Conservation (phyloP, 1,284 basidiomycete species). For the Pulchroboletus neoregius region DNA sequence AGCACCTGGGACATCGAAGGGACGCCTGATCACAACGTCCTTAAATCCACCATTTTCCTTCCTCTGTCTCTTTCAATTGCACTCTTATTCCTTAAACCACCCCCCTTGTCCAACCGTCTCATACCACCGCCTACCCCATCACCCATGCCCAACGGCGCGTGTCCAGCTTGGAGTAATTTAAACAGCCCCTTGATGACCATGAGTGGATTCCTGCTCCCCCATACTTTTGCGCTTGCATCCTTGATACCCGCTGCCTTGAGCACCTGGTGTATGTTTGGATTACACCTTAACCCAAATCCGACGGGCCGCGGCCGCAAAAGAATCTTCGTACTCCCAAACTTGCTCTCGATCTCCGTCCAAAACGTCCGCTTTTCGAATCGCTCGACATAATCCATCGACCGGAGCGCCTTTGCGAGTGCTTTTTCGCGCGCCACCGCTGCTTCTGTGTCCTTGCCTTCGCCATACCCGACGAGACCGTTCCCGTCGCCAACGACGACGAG, state of each 20-base stretch:
- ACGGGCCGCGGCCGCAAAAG: constrained; percentile 86
- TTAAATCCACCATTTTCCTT: constrained; percentile 58
- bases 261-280: constrained; percentile 85
- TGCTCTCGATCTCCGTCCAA: constrained; percentile 82
- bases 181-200: constrained; percentile 52
- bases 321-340: constrained; percentile 84
- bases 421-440: constrained; percentile 57
- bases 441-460: constrained; percentile 78
- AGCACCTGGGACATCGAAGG: background rate
- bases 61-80: constrained; percentile 72
- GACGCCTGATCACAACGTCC: constrained; percentile 40
- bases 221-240: constrained; percentile 91
- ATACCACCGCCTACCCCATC: constrained; percentile 71
- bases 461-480: constrained; percentile 85
- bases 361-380: constrained; percentile 88
- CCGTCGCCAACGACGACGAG: constrained; percentile 85
- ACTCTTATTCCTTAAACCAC: constrained; percentile 58
- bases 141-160: constrained; percentile 72
- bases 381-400: constrained; percentile 83
- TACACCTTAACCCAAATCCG: constrained; percentile 90
- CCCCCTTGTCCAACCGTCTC: constrained; percentile 63
- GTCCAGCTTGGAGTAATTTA: constrained; percentile 64
- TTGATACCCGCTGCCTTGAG: constrained; percentile 92
- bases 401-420: constrained; percentile 71
- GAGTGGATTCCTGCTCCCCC: constrained; percentile 85